A percentile compares a stretch with the other conserved stretches of the same genome.
These are phyloP conservation scores for Candida berthetii DNA, from an alignment of 805 yeast species.

Conservation along the genomic window DNA sequence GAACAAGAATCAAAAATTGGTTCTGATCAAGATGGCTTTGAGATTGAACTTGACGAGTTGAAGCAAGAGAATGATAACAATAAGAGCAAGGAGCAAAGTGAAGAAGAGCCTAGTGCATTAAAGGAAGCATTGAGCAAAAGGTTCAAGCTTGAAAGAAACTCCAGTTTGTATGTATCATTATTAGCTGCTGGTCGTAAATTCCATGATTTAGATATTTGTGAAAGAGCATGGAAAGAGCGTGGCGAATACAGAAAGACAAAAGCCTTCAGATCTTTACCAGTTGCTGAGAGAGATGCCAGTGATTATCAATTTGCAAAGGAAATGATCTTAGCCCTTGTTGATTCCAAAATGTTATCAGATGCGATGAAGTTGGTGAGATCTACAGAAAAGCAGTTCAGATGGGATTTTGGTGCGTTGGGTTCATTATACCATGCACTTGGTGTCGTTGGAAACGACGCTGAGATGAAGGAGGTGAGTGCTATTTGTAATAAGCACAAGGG, in stretches of 20 bases:
- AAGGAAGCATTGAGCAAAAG: constrained; percentile 3
- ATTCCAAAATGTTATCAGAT: constrained; percentile 52
- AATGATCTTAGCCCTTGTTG: constrained; percentile 57
- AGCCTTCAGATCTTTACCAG: constrained; percentile 36
- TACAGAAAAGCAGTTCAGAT: constrained; percentile 60
- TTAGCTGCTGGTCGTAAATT: constrained; percentile 51
- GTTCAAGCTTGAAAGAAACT: constrained; percentile 11
- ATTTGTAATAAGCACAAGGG: constrained; percentile 22
- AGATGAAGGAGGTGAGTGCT: constrained; percentile 22
- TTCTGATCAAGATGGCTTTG: background rate
- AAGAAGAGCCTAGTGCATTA: constrained; percentile 3
- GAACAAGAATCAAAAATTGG: constrained; percentile 6
- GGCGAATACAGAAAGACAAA: constrained; percentile 60
- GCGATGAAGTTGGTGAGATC: constrained; percentile 65
- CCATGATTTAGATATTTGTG: constrained; percentile 52
- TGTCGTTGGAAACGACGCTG: constrained; percentile 35
- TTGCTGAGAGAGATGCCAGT: constrained; percentile 30
- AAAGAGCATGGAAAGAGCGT: constrained; percentile 69
- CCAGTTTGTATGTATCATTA: constrained; percentile 11
- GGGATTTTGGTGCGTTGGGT: constrained; percentile 50
- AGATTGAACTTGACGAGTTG: background rate
- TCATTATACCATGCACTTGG: constrained; percentile 33
- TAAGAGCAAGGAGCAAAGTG: constrained; percentile 2
- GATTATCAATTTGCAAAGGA: constrained; percentile 70
- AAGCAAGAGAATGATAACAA: constrained; percentile 9